A percentile compares a stretch with the other conserved stretches of the same genome.
Evolutionary conservation across 1,284 basidiomycete genomes (phyloP).

Genomic region (Gomphus bonarii): DNA sequence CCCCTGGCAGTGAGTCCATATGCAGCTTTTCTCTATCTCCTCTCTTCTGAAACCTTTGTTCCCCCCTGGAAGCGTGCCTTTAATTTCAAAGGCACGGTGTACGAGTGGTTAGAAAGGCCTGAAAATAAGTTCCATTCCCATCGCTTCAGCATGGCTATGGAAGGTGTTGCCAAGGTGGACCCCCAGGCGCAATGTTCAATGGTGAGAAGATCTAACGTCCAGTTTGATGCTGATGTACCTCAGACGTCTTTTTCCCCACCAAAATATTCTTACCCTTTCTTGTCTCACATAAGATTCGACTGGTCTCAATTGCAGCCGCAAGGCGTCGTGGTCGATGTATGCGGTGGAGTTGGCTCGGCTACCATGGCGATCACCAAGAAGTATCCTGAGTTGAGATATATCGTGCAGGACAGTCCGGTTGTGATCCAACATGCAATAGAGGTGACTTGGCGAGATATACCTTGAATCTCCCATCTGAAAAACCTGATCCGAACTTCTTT

Average conservation of each 20-base stretch:
- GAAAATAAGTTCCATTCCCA: no score
- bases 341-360: conserved; percentile 17
- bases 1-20: no score
- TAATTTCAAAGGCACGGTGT: conserved; percentile 12
- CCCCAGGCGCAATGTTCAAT: neutral
- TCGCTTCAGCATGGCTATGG: neutral
- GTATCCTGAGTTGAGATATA: conserved; percentile 12
- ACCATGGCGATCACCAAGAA: conserved; percentile 8
- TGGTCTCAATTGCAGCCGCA: neutral
- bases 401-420: conserved; percentile 17
- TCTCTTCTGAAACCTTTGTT: neutral
- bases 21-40: no score
- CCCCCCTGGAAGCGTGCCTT: conserved; percentile 24
- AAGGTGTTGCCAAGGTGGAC: neutral
- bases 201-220: neutral
- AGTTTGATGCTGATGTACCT: no score
- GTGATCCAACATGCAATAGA: conserved; percentile 8
- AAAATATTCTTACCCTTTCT: no score
- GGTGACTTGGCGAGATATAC: neutral
- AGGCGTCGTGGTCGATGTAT: conserved; percentile 18
- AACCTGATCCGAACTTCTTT: no score
- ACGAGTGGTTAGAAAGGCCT: no score
- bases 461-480: no score
- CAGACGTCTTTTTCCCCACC: no score
- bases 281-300: neutral